phyloP scores from a whole-genome alignment of 331 rosid species.

The Phaseolus coccineus region DNA sequence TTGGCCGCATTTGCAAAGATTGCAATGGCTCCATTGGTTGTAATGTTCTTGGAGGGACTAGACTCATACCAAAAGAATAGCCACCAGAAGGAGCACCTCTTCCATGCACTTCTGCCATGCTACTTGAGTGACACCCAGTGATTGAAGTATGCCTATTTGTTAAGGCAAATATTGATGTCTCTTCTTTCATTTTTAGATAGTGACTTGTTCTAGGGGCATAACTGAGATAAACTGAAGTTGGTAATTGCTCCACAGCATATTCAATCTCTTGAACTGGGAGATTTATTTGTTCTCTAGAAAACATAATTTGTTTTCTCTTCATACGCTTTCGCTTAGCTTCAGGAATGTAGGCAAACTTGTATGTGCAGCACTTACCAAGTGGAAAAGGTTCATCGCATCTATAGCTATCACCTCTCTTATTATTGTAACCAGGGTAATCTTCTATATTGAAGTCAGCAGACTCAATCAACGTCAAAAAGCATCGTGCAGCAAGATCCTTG shows the following conservation, averaged over 20 bases:
- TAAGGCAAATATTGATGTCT: neutral
- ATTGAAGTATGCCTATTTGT: slow-evolving; percentile 15
- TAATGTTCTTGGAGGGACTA: slow-evolving; percentile 16
- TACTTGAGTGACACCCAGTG: neutral
- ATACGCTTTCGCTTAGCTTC: neutral
- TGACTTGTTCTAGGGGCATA: slow-evolving; percentile 27
- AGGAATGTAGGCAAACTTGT: slow-evolving; percentile 45
- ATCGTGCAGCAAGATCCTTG: slow-evolving; percentile 47
- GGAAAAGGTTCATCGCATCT: slow-evolving; percentile 61
- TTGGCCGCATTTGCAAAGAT: neutral
- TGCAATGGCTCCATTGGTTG: slow-evolving; percentile 28
- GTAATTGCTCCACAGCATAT: neutral
- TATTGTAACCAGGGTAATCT: slow-evolving; percentile 59
- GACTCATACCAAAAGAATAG: neutral
- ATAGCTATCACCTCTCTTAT: slow-evolving; percentile 61
- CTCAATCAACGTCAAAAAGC: slow-evolving; percentile 42
- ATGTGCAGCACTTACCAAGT: slow-evolving; percentile 65
- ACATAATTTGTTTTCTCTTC: neutral
- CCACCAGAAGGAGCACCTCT: slow-evolving; percentile 23
- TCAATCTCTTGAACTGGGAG: slow-evolving; percentile 32
- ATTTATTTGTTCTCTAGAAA: slow-evolving; percentile 6
- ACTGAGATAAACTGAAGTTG: slow-evolving; percentile 23
- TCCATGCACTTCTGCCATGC: neutral
- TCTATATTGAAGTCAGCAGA: slow-evolving; percentile 51
- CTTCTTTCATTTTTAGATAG: neutral